These are phyloP conservation scores for Pleochaeta shiraiana DNA, from an alignment of 2,329 filamentous ascomycete species.

Conservation along the genomic window DNA sequence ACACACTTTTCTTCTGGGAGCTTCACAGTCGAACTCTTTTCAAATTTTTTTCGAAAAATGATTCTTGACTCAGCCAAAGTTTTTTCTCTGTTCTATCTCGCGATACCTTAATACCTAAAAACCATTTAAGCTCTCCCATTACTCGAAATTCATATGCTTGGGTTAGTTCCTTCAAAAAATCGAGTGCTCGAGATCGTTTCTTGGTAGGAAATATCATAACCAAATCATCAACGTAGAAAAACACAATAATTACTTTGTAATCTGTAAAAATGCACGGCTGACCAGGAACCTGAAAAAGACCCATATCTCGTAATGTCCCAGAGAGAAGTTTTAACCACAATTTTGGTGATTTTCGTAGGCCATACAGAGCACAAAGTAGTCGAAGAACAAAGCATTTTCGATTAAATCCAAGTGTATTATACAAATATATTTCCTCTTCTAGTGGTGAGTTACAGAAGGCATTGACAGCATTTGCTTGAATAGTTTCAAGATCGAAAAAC, in stretches of 20 bases:
- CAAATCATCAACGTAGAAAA: constrained; percentile 3
- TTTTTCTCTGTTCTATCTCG: not conserved
- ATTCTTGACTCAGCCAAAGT: not conserved
- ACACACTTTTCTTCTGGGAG: not conserved
- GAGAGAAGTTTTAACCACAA: not conserved
- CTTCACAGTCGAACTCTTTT: not conserved
- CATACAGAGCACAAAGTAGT: not conserved
- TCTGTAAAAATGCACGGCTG: not conserved
- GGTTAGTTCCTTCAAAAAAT: not conserved
- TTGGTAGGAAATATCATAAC: constrained; percentile 1
- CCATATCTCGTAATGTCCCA: not conserved
- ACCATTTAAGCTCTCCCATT: not conserved
- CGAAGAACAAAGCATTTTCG: not conserved
- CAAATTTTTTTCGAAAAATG: not conserved
- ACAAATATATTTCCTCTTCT: not conserved
- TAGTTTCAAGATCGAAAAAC: not conserved
- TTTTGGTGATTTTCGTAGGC: constrained; percentile 2
- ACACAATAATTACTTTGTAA: not conserved
- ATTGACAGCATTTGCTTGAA: not conserved
- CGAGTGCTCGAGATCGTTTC: not conserved
- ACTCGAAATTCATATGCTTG: constrained; percentile 1
- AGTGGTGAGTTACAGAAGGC: not conserved
- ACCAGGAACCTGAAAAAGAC: not conserved
- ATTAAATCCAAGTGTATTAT: not conserved
- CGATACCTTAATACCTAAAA: not conserved